Conservation (phyloP, 176 grass and related monocot species). For the Oryza punctata region DNA sequence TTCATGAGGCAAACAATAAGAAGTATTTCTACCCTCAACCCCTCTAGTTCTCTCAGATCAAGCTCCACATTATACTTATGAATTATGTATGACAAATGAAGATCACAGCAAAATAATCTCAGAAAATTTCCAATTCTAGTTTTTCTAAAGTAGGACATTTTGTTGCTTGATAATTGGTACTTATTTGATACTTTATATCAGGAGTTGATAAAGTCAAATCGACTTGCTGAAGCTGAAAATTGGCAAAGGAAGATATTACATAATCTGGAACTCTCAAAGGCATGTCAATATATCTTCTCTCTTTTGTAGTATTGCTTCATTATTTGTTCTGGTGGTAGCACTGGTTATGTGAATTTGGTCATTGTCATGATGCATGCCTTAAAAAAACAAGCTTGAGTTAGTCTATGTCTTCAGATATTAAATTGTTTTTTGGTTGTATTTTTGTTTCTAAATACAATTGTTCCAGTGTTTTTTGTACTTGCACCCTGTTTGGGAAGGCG, state of each 20-base stretch:
- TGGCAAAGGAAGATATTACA: constrained; percentile 93
- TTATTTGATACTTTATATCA: constrained; percentile 36
- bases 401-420: neutral
- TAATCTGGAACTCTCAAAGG: constrained; percentile 78
- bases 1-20: neutral
- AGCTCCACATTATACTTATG: neutral
- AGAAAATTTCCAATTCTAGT: neutral
- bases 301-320: constrained; percentile 27
- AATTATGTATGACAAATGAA: neutral
- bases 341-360: neutral
- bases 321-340: neutral
- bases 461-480: neutral
- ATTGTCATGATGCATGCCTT: neutral
- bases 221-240: constrained; percentile 76
- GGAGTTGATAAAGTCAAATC: constrained; percentile 72
- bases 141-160: neutral
- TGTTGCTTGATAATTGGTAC: constrained; percentile 21
- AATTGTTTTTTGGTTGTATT: constrained; percentile 12
- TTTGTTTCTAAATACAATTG: constrained; percentile 24
- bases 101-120: no score
- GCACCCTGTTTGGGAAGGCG: no score
- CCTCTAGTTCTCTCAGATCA: neutral
- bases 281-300: neutral
- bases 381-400: constrained; percentile 19
- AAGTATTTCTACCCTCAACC: neutral